Evolutionary conservation across 345 rosid species (phyloP).

Genomic region (Noccaea bulbosa): DNA sequence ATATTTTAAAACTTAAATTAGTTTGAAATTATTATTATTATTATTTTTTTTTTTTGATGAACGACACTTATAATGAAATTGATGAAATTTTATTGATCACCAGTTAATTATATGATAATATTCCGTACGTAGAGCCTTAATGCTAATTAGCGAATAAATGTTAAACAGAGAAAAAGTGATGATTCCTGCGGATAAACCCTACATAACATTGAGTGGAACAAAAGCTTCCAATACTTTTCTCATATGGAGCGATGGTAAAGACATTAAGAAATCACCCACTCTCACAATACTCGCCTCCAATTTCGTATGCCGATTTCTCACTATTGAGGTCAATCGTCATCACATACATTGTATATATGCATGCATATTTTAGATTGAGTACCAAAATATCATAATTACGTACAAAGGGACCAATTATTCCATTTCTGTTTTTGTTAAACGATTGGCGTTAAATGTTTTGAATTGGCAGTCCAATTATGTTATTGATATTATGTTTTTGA

Average conservation of each 20-base stretch:
- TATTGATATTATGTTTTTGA: too few species aligned
- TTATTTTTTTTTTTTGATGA: too few species aligned
- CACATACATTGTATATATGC: neutral
- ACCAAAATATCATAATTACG: neutral
- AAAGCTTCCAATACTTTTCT: slow-evolving; percentile 51
- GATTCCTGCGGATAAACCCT: slow-evolving; percentile 70
- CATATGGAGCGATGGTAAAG: slow-evolving; percentile 56
- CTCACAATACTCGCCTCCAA: slow-evolving; percentile 61
- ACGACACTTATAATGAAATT: too few species aligned
- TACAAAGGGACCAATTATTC: too few species aligned
- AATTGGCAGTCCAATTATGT: too few species aligned
- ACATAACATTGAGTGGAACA: slow-evolving; percentile 75
- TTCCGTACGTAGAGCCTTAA: neutral
- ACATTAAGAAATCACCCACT: slow-evolving; percentile 58
- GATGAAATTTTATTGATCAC: neutral
- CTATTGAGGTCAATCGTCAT: slow-evolving; percentile 56
- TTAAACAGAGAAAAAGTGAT: slow-evolving; percentile 56
- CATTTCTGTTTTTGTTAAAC: too few species aligned
- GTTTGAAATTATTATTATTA: too few species aligned
- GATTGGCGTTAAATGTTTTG: too few species aligned
- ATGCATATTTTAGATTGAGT: neutral
- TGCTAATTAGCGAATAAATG: neutral
- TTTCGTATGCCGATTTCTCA: slow-evolving; percentile 65
- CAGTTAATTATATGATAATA: neutral
- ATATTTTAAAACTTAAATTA: too few species aligned